phyloP scores from a whole-genome alignment of 495 filamentous ascomycete species.

The Daldinia childiae region DNA sequence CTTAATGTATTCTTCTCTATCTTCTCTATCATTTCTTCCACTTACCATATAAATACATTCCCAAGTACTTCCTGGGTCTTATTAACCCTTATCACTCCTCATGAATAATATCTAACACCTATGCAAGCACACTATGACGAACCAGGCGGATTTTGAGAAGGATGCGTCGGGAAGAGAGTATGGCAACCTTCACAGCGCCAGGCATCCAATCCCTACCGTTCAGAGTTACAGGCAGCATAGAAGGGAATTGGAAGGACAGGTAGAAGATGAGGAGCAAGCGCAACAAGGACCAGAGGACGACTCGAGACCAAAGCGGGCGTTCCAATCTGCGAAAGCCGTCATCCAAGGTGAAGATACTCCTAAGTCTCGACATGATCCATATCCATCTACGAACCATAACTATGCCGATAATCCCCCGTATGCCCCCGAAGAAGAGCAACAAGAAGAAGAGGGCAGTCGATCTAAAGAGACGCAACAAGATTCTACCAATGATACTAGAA shows the following conservation, averaged over 20 bases:
- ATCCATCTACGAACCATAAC: conserved; percentile 54
- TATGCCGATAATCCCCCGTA: conserved; percentile 45
- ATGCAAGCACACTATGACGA: conserved; percentile 20
- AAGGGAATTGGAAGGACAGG: conserved; percentile 55
- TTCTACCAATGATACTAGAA: conserved; percentile 16
- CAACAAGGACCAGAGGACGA: conserved; percentile 52
- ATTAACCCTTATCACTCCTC: background rate
- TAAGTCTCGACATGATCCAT: conserved; percentile 48
- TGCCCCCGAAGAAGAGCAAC: conserved; percentile 68
- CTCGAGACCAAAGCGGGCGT: conserved; percentile 51
- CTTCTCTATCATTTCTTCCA: background rate
- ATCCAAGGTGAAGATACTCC: conserved; percentile 51
- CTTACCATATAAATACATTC: background rate
- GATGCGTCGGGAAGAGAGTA: conserved; percentile 57
- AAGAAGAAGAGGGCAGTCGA: conserved; percentile 65
- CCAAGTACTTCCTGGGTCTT: background rate
- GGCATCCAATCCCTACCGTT: conserved; percentile 71
- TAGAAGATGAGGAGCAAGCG: conserved; percentile 51
- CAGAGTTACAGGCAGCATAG: conserved; percentile 67
- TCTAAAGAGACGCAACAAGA: conserved; percentile 17
- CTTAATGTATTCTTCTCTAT: background rate
- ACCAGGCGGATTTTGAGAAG: conserved; percentile 57
- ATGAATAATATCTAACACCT: background rate
- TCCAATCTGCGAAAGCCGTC: conserved; percentile 52
- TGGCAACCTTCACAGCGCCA: conserved; percentile 61